A percentile compares a stretch with the other conserved stretches of the same genome.
phyloP scores from a whole-genome alignment of 495 filamentous ascomycete species.

The Talaromyces stipitatus region DNA sequence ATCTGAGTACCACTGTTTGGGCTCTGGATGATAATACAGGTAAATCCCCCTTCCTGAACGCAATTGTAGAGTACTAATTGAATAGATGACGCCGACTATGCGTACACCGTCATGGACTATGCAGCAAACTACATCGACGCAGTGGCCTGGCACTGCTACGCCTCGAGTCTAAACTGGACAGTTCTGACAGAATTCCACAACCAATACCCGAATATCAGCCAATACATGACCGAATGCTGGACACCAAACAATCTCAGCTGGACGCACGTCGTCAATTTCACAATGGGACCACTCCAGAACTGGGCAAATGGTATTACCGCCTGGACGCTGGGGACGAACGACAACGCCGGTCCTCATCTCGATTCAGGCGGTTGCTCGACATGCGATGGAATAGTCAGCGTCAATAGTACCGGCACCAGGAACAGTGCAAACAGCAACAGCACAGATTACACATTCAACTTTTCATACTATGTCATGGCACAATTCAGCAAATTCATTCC shows the following conservation, averaged over 20 bases:
- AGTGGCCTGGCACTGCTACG: conserved; percentile 53
- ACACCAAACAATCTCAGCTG: conserved; percentile 35
- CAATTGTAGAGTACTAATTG: neutral
- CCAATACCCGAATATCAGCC: conserved; percentile 31
- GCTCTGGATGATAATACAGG: conserved; percentile 53
- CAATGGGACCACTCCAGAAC: conserved; percentile 49
- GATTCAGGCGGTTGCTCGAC: conserved; percentile 36
- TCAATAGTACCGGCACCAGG: conserved; percentile 21
- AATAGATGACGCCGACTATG: conserved; percentile 33
- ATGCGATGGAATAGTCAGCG: conserved; percentile 43
- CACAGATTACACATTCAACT: conserved; percentile 29
- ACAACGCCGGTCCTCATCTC: conserved; percentile 45
- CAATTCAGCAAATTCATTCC: conserved; percentile 53
- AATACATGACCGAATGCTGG: conserved; percentile 58
- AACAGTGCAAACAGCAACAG: neutral
- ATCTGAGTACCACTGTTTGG: conserved; percentile 39
- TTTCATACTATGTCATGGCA: conserved; percentile 48
- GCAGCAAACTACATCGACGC: conserved; percentile 36
- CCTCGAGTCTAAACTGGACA: conserved; percentile 36
- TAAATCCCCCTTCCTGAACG: conserved; percentile 10
- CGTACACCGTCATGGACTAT: conserved; percentile 36
- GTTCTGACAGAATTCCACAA: conserved; percentile 43
- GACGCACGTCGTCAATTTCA: conserved; percentile 45
- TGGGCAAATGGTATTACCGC: conserved; percentile 45
- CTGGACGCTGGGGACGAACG: conserved; percentile 48